phyloP scores from a whole-genome alignment of 1,139 yeast species.

The Pichia norvegensis region DNA sequence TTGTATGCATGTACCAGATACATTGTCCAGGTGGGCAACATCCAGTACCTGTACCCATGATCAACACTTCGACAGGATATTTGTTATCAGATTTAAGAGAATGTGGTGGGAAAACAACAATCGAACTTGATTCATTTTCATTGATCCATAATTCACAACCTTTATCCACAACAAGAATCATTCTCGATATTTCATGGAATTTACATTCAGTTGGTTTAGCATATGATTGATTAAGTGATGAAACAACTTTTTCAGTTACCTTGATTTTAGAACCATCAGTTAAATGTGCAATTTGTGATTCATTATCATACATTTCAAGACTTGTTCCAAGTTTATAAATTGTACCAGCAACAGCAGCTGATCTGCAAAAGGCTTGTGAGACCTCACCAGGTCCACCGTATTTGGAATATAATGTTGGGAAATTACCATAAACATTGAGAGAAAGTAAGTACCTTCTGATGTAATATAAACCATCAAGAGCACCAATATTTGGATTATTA shows the following conservation, averaged over 20 bases:
- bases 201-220: constrained; percentile 27
- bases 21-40: constrained; percentile 85
- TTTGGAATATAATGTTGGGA: constrained; percentile 86
- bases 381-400: constrained; percentile 96
- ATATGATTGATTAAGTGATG: constrained; percentile 67
- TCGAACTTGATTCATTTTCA: constrained; percentile 73
- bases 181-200: constrained; percentile 54
- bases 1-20: constrained; percentile 82
- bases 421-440: constrained; percentile 89
- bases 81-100: constrained; percentile 62
- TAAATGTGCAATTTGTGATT: constrained; percentile 58
- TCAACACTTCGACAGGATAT: constrained; percentile 74
- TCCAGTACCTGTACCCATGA: constrained; percentile 85
- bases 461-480: constrained; percentile 69
- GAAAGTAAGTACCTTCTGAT: constrained; percentile 78
- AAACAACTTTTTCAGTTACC: constrained; percentile 68
- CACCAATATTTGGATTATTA: constrained; percentile 47
- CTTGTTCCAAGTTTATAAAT: constrained; percentile 76
- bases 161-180: constrained; percentile 76
- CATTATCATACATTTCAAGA: constrained; percentile 56
- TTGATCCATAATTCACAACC: constrained; percentile 90
- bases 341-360: constrained; percentile 98
- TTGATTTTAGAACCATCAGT: constrained; percentile 69
- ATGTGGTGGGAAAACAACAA: constrained; percentile 90
- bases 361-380: constrained; percentile 93